Conservation (phyloP, 139 green algal species). For the Eudorina sp. region DNA sequence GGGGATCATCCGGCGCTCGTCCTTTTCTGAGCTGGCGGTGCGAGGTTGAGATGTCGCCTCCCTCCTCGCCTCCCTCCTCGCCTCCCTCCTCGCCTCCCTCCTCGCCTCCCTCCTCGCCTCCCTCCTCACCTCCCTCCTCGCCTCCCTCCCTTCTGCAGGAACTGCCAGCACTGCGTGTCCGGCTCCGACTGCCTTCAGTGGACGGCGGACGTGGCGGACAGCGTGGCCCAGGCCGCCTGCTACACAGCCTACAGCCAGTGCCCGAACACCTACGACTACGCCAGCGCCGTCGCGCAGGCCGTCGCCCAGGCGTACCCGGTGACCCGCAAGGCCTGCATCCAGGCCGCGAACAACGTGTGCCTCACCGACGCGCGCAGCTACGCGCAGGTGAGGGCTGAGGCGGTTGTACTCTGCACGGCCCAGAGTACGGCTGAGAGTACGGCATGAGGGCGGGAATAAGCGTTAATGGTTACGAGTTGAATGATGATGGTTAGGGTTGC, state of each 20-base stretch:
- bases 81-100: too few species aligned
- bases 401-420: too few species aligned
- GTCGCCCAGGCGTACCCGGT: neutral
- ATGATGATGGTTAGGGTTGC: too few species aligned
- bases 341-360: slow-evolving; percentile 9
- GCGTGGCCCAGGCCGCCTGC: neutral
- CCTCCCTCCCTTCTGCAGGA: neutral
- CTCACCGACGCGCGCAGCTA: neutral
- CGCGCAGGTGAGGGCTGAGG: neutral
- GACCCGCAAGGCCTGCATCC: neutral
- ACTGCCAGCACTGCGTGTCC: slow-evolving; percentile 20
- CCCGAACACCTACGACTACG: neutral
- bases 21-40: too few species aligned
- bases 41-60: too few species aligned
- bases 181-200: neutral
- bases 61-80: too few species aligned
- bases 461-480: too few species aligned
- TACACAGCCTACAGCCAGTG: too few species aligned
- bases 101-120: neutral
- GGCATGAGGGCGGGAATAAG: too few species aligned
- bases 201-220: neutral
- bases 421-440: too few species aligned
- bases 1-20: too few species aligned
- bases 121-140: neutral
- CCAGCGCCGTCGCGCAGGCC: neutral